Base-by-base conservation (phyloP, 306 rosid species). In the Begonia peltatifolia region DNA sequence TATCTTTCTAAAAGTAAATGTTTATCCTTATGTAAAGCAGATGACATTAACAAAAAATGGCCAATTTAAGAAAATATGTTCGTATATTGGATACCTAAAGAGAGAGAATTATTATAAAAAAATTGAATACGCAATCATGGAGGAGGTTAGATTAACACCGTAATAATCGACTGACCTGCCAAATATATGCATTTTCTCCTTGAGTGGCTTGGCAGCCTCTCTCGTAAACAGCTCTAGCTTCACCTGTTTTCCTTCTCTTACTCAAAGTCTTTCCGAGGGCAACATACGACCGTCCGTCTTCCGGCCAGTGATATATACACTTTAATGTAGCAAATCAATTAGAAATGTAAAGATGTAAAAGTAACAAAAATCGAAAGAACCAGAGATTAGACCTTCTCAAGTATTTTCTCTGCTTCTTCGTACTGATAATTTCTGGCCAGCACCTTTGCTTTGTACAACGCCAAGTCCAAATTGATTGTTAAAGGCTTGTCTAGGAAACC, bases 181-280 rank as follows among this genome's bases (percentile, higher is more conserved):
- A 90, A 60, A 90, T 76, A 76, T 57, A 90, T 36, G 95, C 58
- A 74, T 90, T 90, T 73, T 90, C 95, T 65, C 95, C 95, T 61
- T 85, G 95, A 49, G 95, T 90, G 42, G 95, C 90, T 42, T 90
- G 97, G 71, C 94, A 82, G 53, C 97, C 97, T 71, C 78, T 72
- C 78, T 90, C 97, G 56, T 90, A 90, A 55, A 85, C 63, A 61
- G 76, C 74, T 62, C 94, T 80, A n/a, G 97, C 97, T 67, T 82
- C 76, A 16, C 51, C 66, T 11, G 61, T 74, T 76, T 78, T 90
- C 5, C 79, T 77, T 74, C 80, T 95, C 73, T 74, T 90, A 65
- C 76, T 73, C 47, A 80, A 67, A 25, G 68, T 66, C 68, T 82
- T 90, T 60, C 97, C 97, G 54, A 90, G 66, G 9, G 83, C 73